phyloP scores from a whole-genome alignment of 768 basidiomycete species.

The Boletus insuetus region DNA sequence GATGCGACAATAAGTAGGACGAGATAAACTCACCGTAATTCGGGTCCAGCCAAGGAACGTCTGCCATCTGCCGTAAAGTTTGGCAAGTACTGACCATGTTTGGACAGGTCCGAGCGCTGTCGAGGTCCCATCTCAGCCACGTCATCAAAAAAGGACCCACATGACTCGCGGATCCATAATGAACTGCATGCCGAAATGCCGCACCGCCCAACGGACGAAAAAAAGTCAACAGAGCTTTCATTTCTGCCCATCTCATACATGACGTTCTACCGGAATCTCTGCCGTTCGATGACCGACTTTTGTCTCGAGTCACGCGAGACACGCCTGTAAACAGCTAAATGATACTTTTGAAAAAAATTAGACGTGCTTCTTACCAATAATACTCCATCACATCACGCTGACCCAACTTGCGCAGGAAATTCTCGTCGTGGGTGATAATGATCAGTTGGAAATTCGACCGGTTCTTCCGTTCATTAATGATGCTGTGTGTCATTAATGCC shows the following conservation, averaged over 20 bases:
- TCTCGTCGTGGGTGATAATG: conserved; percentile 96
- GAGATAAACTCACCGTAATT: conserved; percentile 15
- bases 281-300: conserved; percentile 75
- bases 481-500: conserved; percentile 43
- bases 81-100: not conserved
- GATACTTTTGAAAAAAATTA: no score
- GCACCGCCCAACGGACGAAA: conserved; percentile 4
- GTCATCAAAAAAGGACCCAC: conserved; percentile 2
- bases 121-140: conserved; percentile 14
- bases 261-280: conserved; percentile 53
- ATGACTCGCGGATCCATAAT: not conserved
- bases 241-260: not conserved
- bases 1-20: not conserved
- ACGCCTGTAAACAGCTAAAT: conserved; percentile 51
- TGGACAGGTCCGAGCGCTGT: conserved; percentile 2
- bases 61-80: conserved; percentile 13
- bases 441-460: conserved; percentile 95
- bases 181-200: not conserved
- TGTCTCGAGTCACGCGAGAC: conserved; percentile 69
- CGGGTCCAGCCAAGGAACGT: not conserved
- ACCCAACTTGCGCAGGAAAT: conserved; percentile 87
- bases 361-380: conserved; percentile 61
- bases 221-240: not conserved
- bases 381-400: conserved; percentile 92
- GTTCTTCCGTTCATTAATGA: conserved; percentile 88